Evolutionary conservation across 768 basidiomycete species (phyloP).

Genomic region (Rubroboletus pulcherrimus): DNA sequence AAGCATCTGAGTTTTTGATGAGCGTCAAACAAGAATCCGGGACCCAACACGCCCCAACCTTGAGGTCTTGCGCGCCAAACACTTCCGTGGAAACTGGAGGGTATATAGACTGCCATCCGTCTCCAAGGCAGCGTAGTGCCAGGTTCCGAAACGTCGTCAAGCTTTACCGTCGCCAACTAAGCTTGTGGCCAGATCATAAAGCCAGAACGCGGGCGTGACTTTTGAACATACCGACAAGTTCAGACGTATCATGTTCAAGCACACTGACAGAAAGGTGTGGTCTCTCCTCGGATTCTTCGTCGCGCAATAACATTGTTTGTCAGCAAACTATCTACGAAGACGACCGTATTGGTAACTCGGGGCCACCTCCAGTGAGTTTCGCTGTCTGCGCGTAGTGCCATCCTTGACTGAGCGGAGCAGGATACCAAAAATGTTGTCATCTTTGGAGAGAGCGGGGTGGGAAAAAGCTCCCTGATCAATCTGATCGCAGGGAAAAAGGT

Average conservation of each 20-base stretch:
- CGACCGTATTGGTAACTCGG: neutral
- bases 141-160: constrained; percentile 1
- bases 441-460: constrained; percentile 41
- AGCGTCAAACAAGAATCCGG: constrained; percentile 10
- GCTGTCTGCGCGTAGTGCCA: neutral
- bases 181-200: neutral
- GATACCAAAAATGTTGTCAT: constrained; percentile 34
- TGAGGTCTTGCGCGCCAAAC: constrained; percentile 2
- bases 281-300: neutral
- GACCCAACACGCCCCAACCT: constrained; percentile 14
- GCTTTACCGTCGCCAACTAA: neutral
- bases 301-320: constrained; percentile 10
- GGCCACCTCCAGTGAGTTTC: constrained; percentile 10
- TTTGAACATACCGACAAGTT: neutral
- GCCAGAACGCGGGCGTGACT: constrained; percentile 1
- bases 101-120: constrained; percentile 15
- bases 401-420: constrained; percentile 7
- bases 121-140: neutral
- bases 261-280: constrained; percentile 12
- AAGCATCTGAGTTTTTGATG: constrained; percentile 2
- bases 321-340: constrained; percentile 8
- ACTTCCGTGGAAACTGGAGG: neutral
- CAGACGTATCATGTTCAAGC: neutral
- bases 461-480: constrained; percentile 46
- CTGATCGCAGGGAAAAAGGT: constrained; percentile 30